These are phyloP conservation scores for Teunomyces tritomae DNA, from an alignment of 805 yeast species.

Conservation along the genomic window DNA sequence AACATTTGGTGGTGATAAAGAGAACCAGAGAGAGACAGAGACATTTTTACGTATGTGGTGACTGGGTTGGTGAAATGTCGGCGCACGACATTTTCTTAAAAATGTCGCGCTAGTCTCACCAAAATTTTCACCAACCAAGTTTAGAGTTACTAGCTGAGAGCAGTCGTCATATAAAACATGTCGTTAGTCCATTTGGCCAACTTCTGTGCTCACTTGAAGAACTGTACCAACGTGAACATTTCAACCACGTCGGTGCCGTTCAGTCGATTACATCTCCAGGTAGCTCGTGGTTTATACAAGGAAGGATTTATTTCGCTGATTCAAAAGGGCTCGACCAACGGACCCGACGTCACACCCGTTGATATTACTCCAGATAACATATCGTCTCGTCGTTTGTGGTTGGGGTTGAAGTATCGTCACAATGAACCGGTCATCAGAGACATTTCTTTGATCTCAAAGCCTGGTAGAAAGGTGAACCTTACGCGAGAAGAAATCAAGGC, in stretches of 20 bases:
- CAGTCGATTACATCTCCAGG: conserved; percentile 76
- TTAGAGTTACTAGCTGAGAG: neutral
- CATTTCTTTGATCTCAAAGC: conserved; percentile 76
- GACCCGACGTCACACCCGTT: conserved; percentile 76
- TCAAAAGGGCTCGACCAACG: conserved; percentile 77
- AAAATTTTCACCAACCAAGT: neutral
- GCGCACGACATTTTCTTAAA: neutral
- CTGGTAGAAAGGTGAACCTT: conserved; percentile 72
- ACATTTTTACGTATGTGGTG: neutral
- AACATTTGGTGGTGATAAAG: neutral
- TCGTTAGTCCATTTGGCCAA: conserved; percentile 82
- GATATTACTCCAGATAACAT: conserved; percentile 86
- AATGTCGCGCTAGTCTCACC: neutral
- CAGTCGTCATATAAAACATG: conserved; percentile 42
- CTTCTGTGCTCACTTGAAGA: conserved; percentile 85
- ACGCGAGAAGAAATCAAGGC: conserved; percentile 61
- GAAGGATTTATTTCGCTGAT: conserved; percentile 86
- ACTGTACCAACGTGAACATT: conserved; percentile 72
- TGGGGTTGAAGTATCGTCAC: conserved; percentile 84
- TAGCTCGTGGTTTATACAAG: conserved; percentile 80
- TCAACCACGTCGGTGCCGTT: conserved; percentile 80
- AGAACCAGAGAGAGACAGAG: neutral
- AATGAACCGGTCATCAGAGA: conserved; percentile 72
- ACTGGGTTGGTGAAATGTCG: neutral
- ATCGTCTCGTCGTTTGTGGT: conserved; percentile 83